A percentile compares a stretch with the other conserved stretches of the same genome.
Conservation (phyloP, 2,329 filamentous ascomycete species). For the Fusarium pseudocircinatum region DNA sequence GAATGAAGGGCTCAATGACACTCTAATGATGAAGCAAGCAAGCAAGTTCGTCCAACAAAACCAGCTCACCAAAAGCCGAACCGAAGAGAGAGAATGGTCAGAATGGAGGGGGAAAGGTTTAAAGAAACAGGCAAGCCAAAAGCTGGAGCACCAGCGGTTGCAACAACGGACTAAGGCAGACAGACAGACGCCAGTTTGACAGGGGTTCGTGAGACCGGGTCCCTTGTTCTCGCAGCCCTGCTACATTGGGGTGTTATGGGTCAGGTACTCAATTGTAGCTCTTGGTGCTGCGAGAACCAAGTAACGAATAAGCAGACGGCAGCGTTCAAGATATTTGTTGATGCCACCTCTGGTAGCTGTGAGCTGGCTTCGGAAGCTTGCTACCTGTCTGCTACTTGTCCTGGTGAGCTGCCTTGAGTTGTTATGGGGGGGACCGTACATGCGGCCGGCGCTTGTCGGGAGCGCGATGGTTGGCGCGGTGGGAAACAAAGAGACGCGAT, state of each 20-base stretch:
- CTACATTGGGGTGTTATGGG: slow-evolving; percentile 34
- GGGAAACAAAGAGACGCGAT: slow-evolving; percentile 35
- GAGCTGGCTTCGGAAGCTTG: slow-evolving; percentile 24
- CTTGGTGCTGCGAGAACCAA: slow-evolving; percentile 20
- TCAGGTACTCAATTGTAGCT: slow-evolving; percentile 23
- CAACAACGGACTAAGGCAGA: slow-evolving; percentile 41
- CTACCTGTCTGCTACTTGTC: slow-evolving; percentile 8
- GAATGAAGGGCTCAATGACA: slow-evolving; percentile 16
- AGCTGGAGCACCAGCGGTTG: slow-evolving; percentile 41
- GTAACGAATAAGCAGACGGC: slow-evolving; percentile 21
- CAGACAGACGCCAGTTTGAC: slow-evolving; percentile 38
- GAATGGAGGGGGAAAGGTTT: slow-evolving; percentile 47
- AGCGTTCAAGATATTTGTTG: slow-evolving; percentile 26
- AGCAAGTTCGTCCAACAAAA: slow-evolving; percentile 17
- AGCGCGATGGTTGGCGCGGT: slow-evolving; percentile 39
- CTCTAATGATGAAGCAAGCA: slow-evolving; percentile 23
- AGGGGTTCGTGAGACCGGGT: slow-evolving; percentile 37
- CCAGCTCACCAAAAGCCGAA: slow-evolving; percentile 34
- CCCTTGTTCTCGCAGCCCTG: slow-evolving; percentile 37
- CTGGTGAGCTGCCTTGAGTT: slow-evolving; percentile 15
- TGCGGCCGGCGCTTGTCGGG: slow-evolving; percentile 44
- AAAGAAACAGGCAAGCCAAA: slow-evolving; percentile 43
- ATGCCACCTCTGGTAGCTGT: slow-evolving; percentile 29
- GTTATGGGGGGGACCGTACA: slow-evolving; percentile 31
- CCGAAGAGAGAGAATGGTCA: slow-evolving; percentile 27